Evolutionary conservation across 2,329 filamentous ascomycete genomes (phyloP), one percentile per base, ranked within the genome.

Genomic region (Penicillium sp.): DNA sequence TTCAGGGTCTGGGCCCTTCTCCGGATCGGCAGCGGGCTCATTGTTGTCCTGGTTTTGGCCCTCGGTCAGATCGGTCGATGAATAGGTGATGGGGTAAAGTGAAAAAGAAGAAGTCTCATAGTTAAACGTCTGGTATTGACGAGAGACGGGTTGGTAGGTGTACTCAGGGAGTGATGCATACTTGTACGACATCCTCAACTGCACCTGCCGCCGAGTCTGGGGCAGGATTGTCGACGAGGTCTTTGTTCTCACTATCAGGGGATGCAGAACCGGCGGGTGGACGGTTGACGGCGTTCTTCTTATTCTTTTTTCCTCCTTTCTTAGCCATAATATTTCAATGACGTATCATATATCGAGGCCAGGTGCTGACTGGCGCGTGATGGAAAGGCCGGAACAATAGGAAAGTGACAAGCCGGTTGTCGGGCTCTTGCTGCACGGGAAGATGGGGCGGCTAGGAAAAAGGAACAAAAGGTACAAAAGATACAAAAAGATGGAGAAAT

Each of bases 91-190:
- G 64, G 71, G 68, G 64, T 74, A 70, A 60, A 62, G 69, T 63
- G 67, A 69, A 58, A 68, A 76, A 62, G 67, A 57, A 50, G 69
- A 59, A 60, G 73, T 73, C 58, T 68, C 59, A 66, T 57, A 69
- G 65, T 78, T 74, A 67, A 71, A 77, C 46, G 72, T 74, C 67
- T 77, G 74, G 67, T 77, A 78, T 59, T 72, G 68, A 71, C 64
- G 61, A 60, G 75, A 68, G 65, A 74, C 69, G 51, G 65, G 70
- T 63, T 76, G 73, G 68, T 78, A 79, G 61, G 73, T 58, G 68
- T 71, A 78, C 53, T 60, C 58, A 67, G 75, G 70, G 68, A 77
- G 59, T 52, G 74, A 56, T 70, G 75, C 76, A 73, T 78, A 79
- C 76, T 74, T 66, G 65, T 66, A 71, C 52, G 62, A 47, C 75